Conservation (phyloP, 2,329 filamentous ascomycete species). For the Colletotrichum tanaceti region DNA sequence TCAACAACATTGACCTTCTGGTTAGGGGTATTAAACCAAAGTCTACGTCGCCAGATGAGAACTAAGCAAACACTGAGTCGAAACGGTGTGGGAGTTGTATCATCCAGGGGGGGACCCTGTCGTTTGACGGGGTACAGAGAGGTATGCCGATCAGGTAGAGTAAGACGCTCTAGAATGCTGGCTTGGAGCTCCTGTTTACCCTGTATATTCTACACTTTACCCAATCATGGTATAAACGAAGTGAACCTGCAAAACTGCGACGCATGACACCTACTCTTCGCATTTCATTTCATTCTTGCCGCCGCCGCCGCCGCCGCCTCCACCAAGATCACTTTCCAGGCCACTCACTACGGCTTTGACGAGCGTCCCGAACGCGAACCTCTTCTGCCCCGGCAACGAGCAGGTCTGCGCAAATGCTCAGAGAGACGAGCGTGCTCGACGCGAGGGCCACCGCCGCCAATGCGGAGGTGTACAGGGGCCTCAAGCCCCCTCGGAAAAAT, state of each 20-base stretch:
- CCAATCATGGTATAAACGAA: no score
- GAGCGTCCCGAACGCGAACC: conserved; percentile 11
- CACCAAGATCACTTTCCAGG: conserved; percentile 21
- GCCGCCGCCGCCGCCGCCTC: neutral
- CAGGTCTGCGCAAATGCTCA: conserved; percentile 4
- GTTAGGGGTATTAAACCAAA: conserved; percentile 28
- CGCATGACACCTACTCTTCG: no score
- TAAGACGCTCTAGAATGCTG: neutral
- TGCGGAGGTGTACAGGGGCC: conserved; percentile 19
- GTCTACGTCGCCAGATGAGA: neutral
- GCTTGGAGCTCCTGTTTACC: no score
- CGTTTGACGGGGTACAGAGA: conserved; percentile 20
- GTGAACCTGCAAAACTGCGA: no score
- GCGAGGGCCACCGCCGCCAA: conserved; percentile 23
- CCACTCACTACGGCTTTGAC: conserved; percentile 15
- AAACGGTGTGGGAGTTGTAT: conserved; percentile 22
- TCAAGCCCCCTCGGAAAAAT: neutral
- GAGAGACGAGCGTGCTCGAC: conserved; percentile 25
- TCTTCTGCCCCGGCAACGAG: conserved; percentile 31
- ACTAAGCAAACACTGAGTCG: conserved; percentile 16
- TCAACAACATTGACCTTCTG: conserved; percentile 5
- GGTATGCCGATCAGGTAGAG: conserved; percentile 20
- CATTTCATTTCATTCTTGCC: neutral
- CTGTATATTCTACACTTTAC: no score
- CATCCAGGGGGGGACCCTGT: conserved; percentile 23